These are phyloP conservation scores for Aspergillus incahuasiensis DNA, from an alignment of 495 filamentous ascomycete genomes.

Conservation along the genomic window DNA sequence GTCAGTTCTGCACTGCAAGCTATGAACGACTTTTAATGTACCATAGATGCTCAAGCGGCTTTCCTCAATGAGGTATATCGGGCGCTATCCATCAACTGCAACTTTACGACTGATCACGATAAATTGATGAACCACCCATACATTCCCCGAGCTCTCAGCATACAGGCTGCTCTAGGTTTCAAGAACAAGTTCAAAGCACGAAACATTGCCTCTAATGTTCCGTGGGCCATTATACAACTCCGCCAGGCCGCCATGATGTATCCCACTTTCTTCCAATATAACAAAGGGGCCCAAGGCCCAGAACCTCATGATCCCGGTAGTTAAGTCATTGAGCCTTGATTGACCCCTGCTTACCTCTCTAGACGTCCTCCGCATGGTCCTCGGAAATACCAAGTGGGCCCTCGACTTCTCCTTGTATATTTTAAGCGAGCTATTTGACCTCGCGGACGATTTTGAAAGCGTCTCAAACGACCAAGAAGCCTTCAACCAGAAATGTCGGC, in stretches of 20 bases:
- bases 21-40: background rate
- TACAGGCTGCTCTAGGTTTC: slow-evolving; percentile 66
- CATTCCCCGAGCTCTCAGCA: slow-evolving; percentile 64
- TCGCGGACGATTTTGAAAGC: slow-evolving; percentile 51
- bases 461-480: slow-evolving; percentile 37
- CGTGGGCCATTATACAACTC: slow-evolving; percentile 69
- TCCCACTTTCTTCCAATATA: slow-evolving; percentile 52
- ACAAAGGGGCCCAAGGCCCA: slow-evolving; percentile 34
- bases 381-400: slow-evolving; percentile 56
- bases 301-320: slow-evolving; percentile 64
- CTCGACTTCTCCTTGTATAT: slow-evolving; percentile 66
- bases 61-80: slow-evolving; percentile 63
- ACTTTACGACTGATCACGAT: slow-evolving; percentile 68
- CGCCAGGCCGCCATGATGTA: slow-evolving; percentile 65
- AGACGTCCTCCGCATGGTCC: slow-evolving; percentile 41
- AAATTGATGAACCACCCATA: slow-evolving; percentile 62
- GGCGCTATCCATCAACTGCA: slow-evolving; percentile 60
- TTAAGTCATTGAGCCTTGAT: background rate
- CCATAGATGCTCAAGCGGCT: slow-evolving; percentile 38
- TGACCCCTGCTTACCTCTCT: slow-evolving; percentile 1
- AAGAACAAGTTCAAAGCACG: slow-evolving; percentile 55
- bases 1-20: slow-evolving; percentile 33
- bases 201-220: slow-evolving; percentile 60
- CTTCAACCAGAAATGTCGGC: slow-evolving; percentile 42
- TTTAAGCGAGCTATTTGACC: slow-evolving; percentile 59